Evolutionary conservation across 2,329 filamentous ascomycete genomes (phyloP), one percentile per base, ranked within the genome.

Genomic region (Penicillium expansum): DNA sequence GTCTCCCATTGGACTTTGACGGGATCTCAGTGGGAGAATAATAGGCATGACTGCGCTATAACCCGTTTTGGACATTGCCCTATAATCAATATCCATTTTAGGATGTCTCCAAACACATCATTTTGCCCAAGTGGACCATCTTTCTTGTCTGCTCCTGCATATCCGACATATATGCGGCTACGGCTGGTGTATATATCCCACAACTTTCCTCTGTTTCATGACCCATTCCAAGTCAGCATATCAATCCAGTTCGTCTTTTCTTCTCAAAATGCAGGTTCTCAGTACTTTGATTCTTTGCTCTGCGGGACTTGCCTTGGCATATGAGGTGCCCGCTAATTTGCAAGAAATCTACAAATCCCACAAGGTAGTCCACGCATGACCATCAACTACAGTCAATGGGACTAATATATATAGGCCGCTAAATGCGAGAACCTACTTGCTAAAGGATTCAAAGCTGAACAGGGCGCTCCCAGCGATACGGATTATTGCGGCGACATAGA

Each of bases 401-500:
- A 10, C 22, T 38, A 35, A 45, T n/a, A 7, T 48, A 9, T 24
- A 2, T 18, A 65, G 61, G 33, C 55, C 16, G 61, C 59, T n/a
- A 45, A 59, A 27, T 68, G 64, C 51, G 35, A 52, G 32, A 63
- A 65, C n/a, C 47, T 47, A 20, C 58, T 69, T 32, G 44, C 58
- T 2, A 55, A 50, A 0, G 65, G 66, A 5, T 69, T 24, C 5
- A 24, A 24, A 24, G 24, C 24, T 24, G 24, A 5, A 24, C 3
- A 24, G 24, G 24, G 5, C 5, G 24, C 3, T 5, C 24, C 24
- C 24, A 24, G 24, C 24, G n/a, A 50, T 20, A 56, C 67, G n/a
- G 54, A 66, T 10, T 83, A 83, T 69, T 83, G 81, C 60, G 79
- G 76, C 41, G 80, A 82, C 58, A 75, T 77, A 52, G 68, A 76